A percentile compares a stretch with the other conserved stretches of the same genome.
These are phyloP conservation scores for Aspergillus caelatus DNA, from an alignment of 2,329 filamentous ascomycete species.

Conservation along the genomic window DNA sequence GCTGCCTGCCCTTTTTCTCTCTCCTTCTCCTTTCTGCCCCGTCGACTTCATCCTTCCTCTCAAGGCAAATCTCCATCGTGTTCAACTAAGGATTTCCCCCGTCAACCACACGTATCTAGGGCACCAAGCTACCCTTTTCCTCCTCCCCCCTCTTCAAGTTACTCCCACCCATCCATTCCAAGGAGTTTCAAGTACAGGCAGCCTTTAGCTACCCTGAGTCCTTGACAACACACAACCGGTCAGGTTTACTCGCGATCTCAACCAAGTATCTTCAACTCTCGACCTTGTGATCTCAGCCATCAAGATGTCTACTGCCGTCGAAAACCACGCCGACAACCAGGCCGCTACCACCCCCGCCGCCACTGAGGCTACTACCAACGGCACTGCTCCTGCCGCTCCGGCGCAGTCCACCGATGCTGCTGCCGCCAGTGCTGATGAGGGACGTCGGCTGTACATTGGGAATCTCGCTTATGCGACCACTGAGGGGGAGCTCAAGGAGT, in stretches of 20 bases:
- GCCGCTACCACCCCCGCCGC: conserved; percentile 56
- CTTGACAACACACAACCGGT: conserved; percentile 45
- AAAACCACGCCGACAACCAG: conserved; percentile 70
- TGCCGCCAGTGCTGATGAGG: conserved; percentile 95
- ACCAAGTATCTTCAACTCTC: conserved; percentile 36
- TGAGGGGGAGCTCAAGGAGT: conserved; percentile 99
- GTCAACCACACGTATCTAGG: conserved; percentile 64
- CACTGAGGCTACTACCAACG: conserved; percentile 61
- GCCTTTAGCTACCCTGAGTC: conserved; percentile 65
- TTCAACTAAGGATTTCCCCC: conserved; percentile 25
- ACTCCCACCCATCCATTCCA: conserved; percentile 23
- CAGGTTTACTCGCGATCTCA: conserved; percentile 36
- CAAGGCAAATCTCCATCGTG: conserved; percentile 27
- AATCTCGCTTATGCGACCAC: conserved; percentile 99
- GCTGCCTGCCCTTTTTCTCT: conserved; percentile 26
- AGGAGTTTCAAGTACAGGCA: conserved; percentile 36
- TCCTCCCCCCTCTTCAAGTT: conserved; percentile 62
- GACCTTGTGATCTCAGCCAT: conserved; percentile 48
- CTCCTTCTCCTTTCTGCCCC: conserved; percentile 27
- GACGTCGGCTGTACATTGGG: conserved; percentile 99
- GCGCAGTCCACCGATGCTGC: conserved; percentile 80
- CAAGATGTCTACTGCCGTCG: conserved; percentile 81
- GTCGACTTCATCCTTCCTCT: conserved; percentile 26
- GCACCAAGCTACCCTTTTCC: conserved; percentile 82
- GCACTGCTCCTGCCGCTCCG: conserved; percentile 64